A percentile compares a stretch with the other conserved stretches of the same genome.
Evolutionary conservation across 805 yeast species (phyloP).

Genomic region (Babjeviella inositovora): DNA sequence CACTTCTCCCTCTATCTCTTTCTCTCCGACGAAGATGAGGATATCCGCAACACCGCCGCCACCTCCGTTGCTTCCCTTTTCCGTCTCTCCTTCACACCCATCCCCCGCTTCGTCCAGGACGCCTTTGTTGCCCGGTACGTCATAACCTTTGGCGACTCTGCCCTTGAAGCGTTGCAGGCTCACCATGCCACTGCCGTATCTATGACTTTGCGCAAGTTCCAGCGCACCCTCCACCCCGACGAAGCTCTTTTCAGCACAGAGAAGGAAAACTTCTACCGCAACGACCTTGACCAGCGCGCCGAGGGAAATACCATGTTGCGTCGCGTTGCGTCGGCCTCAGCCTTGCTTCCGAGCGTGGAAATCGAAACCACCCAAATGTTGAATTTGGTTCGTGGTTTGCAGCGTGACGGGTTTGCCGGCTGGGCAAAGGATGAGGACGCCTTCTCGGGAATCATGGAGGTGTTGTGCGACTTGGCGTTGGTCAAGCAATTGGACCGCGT

Average conservation of each 20-base stretch:
- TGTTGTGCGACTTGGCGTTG: conserved; percentile 1
- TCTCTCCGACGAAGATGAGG: conserved; percentile 54
- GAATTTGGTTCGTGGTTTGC: conserved; percentile 1
- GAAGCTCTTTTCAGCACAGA: conserved; percentile 48
- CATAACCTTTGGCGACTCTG: conserved; percentile 2
- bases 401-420: conserved; percentile 5
- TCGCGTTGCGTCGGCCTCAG: background rate
- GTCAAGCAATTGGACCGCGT: background rate
- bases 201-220: conserved; percentile 5
- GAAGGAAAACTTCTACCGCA: conserved; percentile 48
- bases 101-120: conserved; percentile 15
- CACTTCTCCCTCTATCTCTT: conserved; percentile 13
- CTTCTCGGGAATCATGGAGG: conserved; percentile 3
- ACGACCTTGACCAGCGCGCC: conserved; percentile 17
- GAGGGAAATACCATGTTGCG: conserved; percentile 1
- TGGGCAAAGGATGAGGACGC: conserved; percentile 5
- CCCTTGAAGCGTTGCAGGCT: conserved; percentile 1
- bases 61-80: conserved; percentile 15
- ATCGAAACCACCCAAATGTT: conserved; percentile 1
- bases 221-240: conserved; percentile 6
- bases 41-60: conserved; percentile 33
- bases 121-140: conserved; percentile 4
- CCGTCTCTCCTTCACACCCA: conserved; percentile 5
- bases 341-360: background rate
- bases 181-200: conserved; percentile 3